These are phyloP conservation scores for Myxozyma lipomycoides DNA, from an alignment of 805 yeast genomes.

Conservation along the genomic window DNA sequence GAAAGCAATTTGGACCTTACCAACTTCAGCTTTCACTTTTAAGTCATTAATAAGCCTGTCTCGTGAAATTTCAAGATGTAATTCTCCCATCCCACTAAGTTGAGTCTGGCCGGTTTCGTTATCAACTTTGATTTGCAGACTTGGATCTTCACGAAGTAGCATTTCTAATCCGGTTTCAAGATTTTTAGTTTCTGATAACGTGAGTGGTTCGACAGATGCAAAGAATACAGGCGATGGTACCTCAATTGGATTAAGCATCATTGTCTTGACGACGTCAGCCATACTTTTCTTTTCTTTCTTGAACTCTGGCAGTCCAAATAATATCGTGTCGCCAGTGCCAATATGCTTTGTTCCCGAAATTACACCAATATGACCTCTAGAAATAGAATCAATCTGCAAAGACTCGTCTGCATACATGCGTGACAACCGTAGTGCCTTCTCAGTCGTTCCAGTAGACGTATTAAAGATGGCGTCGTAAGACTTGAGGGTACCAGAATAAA, in stretches of 20 bases:
- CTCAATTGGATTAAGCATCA: conserved; percentile 61
- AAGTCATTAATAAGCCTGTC: conserved; percentile 76
- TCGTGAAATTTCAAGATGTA: conserved; percentile 83
- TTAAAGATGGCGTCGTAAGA: conserved; percentile 62
- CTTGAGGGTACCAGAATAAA: conserved; percentile 73
- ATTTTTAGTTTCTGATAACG: conserved; percentile 73
- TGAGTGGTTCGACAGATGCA: conserved; percentile 73
- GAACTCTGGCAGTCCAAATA: conserved; percentile 42
- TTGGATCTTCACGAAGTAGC: conserved; percentile 85
- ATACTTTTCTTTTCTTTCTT: background rate
- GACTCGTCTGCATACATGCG: conserved; percentile 88
- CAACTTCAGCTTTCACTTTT: conserved; percentile 74
- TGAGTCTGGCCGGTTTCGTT: conserved; percentile 88
- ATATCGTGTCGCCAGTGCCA: conserved; percentile 85
- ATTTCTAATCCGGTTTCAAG: conserved; percentile 66
- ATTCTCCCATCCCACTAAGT: conserved; percentile 94
- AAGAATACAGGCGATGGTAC: conserved; percentile 93
- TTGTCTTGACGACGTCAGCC: background rate
- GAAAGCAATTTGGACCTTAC: conserved; percentile 84
- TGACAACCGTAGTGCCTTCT: conserved; percentile 63
- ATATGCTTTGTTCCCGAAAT: conserved; percentile 68
- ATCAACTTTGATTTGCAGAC: conserved; percentile 61
- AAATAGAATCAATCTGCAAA: conserved; percentile 58
- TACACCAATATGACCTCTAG: conserved; percentile 88
- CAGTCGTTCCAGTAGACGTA: conserved; percentile 62